These are phyloP conservation scores for Raffaelea arxii DNA, from an alignment of 2,329 filamentous ascomycete genomes.

Conservation along the genomic window DNA sequence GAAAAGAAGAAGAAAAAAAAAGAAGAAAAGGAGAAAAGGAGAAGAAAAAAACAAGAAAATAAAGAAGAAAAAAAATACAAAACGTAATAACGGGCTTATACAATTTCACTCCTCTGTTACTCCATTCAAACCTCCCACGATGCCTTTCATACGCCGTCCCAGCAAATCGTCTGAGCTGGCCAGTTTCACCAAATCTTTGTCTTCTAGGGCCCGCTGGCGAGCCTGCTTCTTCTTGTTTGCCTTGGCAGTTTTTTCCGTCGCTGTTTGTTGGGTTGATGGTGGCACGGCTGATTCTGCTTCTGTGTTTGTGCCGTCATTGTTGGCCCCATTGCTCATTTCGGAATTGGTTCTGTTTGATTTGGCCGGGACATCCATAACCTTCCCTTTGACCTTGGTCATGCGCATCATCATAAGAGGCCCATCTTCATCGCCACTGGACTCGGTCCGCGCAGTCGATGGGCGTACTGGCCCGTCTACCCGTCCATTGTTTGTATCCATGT, in stretches of 20 bases:
- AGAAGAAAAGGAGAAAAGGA: not conserved
- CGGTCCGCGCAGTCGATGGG: slow-evolving; percentile 33
- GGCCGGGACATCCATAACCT: slow-evolving; percentile 14
- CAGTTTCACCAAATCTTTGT: slow-evolving; percentile 39
- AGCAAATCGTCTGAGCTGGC: slow-evolving; percentile 49
- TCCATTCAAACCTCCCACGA: slow-evolving; percentile 44
- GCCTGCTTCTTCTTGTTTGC: slow-evolving; percentile 15
- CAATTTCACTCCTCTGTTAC: slow-evolving; percentile 26
- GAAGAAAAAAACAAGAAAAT: not conserved
- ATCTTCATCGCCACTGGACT: slow-evolving; percentile 71
- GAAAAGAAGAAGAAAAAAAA: not conserved
- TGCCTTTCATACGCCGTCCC: slow-evolving; percentile 47
- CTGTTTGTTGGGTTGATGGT: not conserved
- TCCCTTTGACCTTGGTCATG: slow-evolving; percentile 33
- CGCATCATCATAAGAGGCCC: slow-evolving; percentile 71
- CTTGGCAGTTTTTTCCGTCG: not conserved
- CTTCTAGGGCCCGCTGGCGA: slow-evolving; percentile 21
- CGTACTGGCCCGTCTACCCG: too few species aligned
- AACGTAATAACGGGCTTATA: not conserved
- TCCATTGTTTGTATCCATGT: too few species aligned
- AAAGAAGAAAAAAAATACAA: not conserved
- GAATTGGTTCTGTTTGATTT: not conserved
- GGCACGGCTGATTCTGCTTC: not conserved
- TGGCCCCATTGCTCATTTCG: not conserved
- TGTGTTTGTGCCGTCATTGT: not conserved